These are phyloP conservation scores for Parastagonospora nodorum DNA, from an alignment of 2,329 filamentous ascomycete genomes.

Conservation along the genomic window DNA sequence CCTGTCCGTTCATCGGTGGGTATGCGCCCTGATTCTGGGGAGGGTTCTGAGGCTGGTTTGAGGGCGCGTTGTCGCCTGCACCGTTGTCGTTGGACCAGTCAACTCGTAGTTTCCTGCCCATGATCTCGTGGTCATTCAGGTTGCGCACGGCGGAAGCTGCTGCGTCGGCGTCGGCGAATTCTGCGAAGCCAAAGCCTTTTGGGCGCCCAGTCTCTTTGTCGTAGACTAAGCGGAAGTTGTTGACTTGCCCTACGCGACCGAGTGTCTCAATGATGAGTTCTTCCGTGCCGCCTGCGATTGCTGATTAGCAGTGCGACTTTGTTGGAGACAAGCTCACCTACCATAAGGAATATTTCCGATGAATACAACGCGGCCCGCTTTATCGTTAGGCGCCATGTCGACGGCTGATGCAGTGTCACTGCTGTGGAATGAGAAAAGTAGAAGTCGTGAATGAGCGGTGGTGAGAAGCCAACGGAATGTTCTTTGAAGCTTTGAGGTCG, in stretches of 20 bases:
- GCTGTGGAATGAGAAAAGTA: not conserved
- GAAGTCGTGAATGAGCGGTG: not conserved
- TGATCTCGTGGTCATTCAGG: slow-evolving; percentile 91
- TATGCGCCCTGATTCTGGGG: slow-evolving; percentile 41
- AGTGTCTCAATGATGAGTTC: slow-evolving; percentile 96
- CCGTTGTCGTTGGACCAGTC: slow-evolving; percentile 95
- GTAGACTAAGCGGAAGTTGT: slow-evolving; percentile 91
- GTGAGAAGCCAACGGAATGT: not conserved
- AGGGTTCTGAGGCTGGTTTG: slow-evolving; percentile 50
- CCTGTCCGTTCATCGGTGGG: slow-evolving; percentile 49
- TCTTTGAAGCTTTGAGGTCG: slow-evolving; percentile 5
- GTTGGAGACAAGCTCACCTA: slow-evolving; percentile 45
- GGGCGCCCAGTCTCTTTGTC: slow-evolving; percentile 93
- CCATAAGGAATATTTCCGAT: slow-evolving; percentile 87
- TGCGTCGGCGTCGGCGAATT: slow-evolving; percentile 90
- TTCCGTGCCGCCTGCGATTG: slow-evolving; percentile 78
- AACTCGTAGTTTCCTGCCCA: slow-evolving; percentile 90
- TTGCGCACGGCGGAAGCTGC: slow-evolving; percentile 95
- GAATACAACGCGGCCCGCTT: slow-evolving; percentile 78
- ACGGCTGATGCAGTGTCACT: not conserved
- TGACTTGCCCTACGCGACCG: slow-evolving; percentile 83
- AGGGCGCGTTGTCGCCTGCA: slow-evolving; percentile 60
- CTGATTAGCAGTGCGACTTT: slow-evolving; percentile 15
- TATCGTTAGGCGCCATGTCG: slow-evolving; percentile 57
- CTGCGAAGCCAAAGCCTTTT: slow-evolving; percentile 95